Percentiles rank a stretch among this genome's conserved stretches.
These are phyloP conservation scores for Fusarium bulbicola DNA, from an alignment of 2,329 filamentous ascomycete species.

Conservation along the genomic window DNA sequence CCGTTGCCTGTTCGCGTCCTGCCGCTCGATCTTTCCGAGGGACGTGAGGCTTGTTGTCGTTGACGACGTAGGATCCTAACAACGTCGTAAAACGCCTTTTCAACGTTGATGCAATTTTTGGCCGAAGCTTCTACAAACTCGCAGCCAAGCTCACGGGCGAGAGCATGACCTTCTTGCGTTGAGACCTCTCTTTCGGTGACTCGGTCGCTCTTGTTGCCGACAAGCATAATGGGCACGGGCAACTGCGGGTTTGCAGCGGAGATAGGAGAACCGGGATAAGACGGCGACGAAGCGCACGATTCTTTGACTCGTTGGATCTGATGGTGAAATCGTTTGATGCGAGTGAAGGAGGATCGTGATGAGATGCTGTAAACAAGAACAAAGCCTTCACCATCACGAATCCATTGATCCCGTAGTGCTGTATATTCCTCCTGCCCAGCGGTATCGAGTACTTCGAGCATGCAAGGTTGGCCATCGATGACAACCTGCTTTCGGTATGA, in stretches of 20 bases:
- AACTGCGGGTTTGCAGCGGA: slow-evolving; percentile 66
- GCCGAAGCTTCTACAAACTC: slow-evolving; percentile 97
- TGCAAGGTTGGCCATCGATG: slow-evolving; percentile 94
- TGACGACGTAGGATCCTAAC: slow-evolving; percentile 89
- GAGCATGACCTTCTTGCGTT: slow-evolving; percentile 91
- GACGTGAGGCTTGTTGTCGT: slow-evolving; percentile 66
- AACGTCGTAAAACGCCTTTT: slow-evolving; percentile 98
- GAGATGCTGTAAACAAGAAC: slow-evolving; percentile 99
- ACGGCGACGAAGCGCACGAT: slow-evolving; percentile 79
- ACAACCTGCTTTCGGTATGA: slow-evolving; percentile 90
- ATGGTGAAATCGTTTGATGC: slow-evolving; percentile 94
- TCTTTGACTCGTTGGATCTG: slow-evolving; percentile 98
- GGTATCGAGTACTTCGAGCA: slow-evolving; percentile 97
- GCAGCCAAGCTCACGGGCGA: slow-evolving; percentile 91
- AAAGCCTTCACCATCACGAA: slow-evolving; percentile 96
- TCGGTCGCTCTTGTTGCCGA: slow-evolving; percentile 98
- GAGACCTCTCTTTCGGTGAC: slow-evolving; percentile 96
- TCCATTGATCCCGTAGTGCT: slow-evolving; percentile 96
- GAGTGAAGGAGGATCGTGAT: slow-evolving; percentile 91
- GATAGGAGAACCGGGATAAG: slow-evolving; percentile 79
- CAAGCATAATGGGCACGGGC: slow-evolving; percentile 94
- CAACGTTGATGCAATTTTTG: slow-evolving; percentile 98
- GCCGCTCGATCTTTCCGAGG: slow-evolving; percentile 47
- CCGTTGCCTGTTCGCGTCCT: slow-evolving; percentile 53
- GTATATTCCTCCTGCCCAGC: slow-evolving; percentile 99